These are phyloP conservation scores for Aaosphaeria arxii DNA, from an alignment of 2,329 filamentous ascomycete genomes.

Conservation along the genomic window DNA sequence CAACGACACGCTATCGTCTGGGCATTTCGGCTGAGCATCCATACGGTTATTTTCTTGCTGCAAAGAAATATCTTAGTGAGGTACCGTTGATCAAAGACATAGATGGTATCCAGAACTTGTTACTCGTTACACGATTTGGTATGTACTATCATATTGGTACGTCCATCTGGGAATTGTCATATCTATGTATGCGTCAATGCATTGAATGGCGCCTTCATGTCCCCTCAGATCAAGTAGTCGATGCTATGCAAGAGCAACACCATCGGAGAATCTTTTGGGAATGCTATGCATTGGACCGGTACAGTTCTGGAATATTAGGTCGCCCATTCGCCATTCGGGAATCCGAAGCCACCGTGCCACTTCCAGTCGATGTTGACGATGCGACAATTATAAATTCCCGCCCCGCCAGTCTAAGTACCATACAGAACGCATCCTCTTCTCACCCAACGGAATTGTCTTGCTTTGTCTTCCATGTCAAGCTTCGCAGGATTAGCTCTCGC, in stretches of 20 bases:
- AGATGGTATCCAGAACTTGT: constrained; percentile 39
- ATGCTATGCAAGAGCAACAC: constrained; percentile 35
- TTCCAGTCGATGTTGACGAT: constrained; percentile 38
- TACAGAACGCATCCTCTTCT: neutral
- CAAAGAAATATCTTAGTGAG: constrained; percentile 29
- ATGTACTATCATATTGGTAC: constrained; percentile 44
- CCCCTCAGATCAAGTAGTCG: constrained; percentile 1
- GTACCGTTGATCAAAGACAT: constrained; percentile 31
- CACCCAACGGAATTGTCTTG: constrained; percentile 33
- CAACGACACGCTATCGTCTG: constrained; percentile 33
- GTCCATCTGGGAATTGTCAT: constrained; percentile 42
- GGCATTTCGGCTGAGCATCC: constrained; percentile 34
- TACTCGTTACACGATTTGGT: constrained; percentile 41
- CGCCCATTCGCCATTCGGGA: constrained; percentile 44
- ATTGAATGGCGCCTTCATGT: constrained; percentile 38
- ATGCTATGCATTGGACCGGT: constrained; percentile 46
- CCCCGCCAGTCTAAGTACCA: neutral
- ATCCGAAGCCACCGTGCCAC: constrained; percentile 34
- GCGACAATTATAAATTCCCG: constrained; percentile 9
- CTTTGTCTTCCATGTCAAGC: constrained; percentile 38
- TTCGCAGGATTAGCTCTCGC: constrained; percentile 42
- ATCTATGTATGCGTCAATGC: constrained; percentile 42
- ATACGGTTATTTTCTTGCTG: constrained; percentile 41
- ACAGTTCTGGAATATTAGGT: constrained; percentile 42
- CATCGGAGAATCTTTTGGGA: constrained; percentile 45